phyloP scores from a whole-genome alignment of 2,329 filamentous ascomycete species.

The Atkinsonella hypoxylon region DNA sequence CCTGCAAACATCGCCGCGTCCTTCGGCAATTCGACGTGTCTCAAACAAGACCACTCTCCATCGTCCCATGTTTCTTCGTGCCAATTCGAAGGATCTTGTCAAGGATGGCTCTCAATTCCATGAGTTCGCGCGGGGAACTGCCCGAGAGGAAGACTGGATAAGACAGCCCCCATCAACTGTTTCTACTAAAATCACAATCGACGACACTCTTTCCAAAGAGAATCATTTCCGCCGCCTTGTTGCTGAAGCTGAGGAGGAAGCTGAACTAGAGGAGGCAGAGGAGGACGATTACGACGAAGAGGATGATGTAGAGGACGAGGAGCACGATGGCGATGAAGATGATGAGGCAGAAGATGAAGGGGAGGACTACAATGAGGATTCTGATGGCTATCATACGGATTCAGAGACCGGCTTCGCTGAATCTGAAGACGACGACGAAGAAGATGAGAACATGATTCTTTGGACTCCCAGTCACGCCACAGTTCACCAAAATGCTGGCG shows the following conservation, averaged over 20 bases:
- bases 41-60: slow-evolving; percentile 14
- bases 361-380: slow-evolving; percentile 42
- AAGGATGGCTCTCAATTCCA: slow-evolving; percentile 60
- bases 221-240: slow-evolving; percentile 75
- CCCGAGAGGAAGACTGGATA: slow-evolving; percentile 87
- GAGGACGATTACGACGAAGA: slow-evolving; percentile 32
- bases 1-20: slow-evolving; percentile 13
- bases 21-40: slow-evolving; percentile 7
- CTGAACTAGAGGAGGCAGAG: slow-evolving; percentile 59
- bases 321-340: slow-evolving; percentile 40
- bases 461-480: slow-evolving; percentile 39
- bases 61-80: slow-evolving; percentile 36
- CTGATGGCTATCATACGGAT: slow-evolving; percentile 65
- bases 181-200: slow-evolving; percentile 66
- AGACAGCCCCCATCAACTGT: slow-evolving; percentile 51
- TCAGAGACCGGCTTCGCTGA: slow-evolving; percentile 58
- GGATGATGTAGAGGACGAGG: slow-evolving; percentile 36
- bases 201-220: slow-evolving; percentile 83
- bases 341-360: slow-evolving; percentile 39
- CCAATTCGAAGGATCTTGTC: slow-evolving; percentile 36
- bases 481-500: slow-evolving; percentile 23
- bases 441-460: slow-evolving; percentile 51
- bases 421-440: slow-evolving; percentile 54
- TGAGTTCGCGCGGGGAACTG: slow-evolving; percentile 76
- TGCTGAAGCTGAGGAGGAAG: slow-evolving; percentile 86